Evolutionary conservation across 2,329 filamentous ascomycete species (phyloP), one percentile per base, ranked within the genome.

Genomic region (Gnomoniopsis smithogilvyi): DNA sequence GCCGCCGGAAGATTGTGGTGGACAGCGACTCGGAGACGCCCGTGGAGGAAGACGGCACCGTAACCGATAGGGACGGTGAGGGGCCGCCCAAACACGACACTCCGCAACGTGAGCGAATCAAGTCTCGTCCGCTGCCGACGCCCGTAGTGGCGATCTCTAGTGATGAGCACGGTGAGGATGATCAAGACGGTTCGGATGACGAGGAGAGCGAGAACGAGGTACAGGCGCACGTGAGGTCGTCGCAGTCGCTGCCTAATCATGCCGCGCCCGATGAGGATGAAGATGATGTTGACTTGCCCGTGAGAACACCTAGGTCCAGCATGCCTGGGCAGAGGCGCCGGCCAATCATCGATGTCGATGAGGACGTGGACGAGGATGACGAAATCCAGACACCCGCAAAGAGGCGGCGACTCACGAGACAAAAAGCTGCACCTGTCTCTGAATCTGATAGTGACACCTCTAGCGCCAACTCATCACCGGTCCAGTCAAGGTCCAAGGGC

Each of bases 321-420:
- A 46, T 43, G 33, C 47, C 49, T 45, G 38, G 30, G 14, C 24
- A 41, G 7, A 58, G 49, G 38, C n/a, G 51, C 15, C 56, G 49
- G n/a, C 45, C 33, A 17, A 50, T 50, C 6, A 49, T 48, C 41
- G 14, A n/a, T 22, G 15, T 11, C 6, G 45, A 47, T 14, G 51
- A 61, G 11, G 58, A 60, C 3, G 55, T 58, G 12, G 61, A 56
- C 7, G 58, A 60, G 17, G 54, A 58, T 14, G 58, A 55, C 14
- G 54, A 58, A 3, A 36, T 64, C 22, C 46, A 66, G n/a, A 72
- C 68, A 7, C 68, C 70, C 4, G 58, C 63, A 3, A 73, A 72
- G 59, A 69, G 64, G 58, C 67, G 66, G 7, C 71, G 65, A 52
- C 61, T 63, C 2, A 56, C 55, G 8, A 60, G 63, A 34, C 41